Evolutionary conservation across 2,329 filamentous ascomycete genomes (phyloP).

Genomic region (Fusarium nanum): DNA sequence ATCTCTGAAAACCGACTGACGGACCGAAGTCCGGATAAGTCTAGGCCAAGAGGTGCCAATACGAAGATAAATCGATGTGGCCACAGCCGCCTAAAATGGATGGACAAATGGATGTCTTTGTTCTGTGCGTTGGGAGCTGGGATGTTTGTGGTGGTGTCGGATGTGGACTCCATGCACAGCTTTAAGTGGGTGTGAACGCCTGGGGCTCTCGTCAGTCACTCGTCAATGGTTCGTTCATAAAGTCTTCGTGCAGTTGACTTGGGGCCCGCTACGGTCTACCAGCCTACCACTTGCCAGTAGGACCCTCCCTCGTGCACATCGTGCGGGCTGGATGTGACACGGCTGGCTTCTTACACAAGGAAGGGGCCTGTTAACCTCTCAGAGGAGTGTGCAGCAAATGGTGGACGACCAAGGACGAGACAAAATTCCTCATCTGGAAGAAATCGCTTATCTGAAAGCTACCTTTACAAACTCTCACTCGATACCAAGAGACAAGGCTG

Average conservation of each 20-base stretch:
- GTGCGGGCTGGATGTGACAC: constrained; percentile 40
- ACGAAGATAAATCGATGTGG: constrained; percentile 26
- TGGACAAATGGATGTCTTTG: constrained; percentile 39
- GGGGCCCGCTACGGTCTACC: constrained; percentile 39
- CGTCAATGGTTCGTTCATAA: constrained; percentile 37
- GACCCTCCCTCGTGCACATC: constrained; percentile 40
- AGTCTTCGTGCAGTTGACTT: constrained; percentile 31
- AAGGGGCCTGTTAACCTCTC: constrained; percentile 28
- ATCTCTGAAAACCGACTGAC: constrained; percentile 21
- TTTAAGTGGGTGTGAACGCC: constrained; percentile 38
- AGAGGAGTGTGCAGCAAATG: constrained; percentile 23
- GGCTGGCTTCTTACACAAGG: constrained; percentile 33
- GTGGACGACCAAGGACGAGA: constrained; percentile 17
- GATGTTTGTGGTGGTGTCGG: constrained; percentile 43
- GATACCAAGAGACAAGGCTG: constrained; percentile 32
- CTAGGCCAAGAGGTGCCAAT: constrained; percentile 28
- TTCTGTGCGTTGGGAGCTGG: constrained; percentile 38
- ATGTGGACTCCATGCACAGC: constrained; percentile 36
- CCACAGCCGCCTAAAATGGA: constrained; percentile 24
- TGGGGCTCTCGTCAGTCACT: constrained; percentile 32
- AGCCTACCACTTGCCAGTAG: constrained; percentile 33
- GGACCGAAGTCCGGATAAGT: constrained; percentile 31
- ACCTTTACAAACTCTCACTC: background rate
- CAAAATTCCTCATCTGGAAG: constrained; percentile 30
- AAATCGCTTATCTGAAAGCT: constrained; percentile 21